Base-by-base conservation (phyloP, 371 early-diverging fungal species). In the Zychaea mexicana region DNA sequence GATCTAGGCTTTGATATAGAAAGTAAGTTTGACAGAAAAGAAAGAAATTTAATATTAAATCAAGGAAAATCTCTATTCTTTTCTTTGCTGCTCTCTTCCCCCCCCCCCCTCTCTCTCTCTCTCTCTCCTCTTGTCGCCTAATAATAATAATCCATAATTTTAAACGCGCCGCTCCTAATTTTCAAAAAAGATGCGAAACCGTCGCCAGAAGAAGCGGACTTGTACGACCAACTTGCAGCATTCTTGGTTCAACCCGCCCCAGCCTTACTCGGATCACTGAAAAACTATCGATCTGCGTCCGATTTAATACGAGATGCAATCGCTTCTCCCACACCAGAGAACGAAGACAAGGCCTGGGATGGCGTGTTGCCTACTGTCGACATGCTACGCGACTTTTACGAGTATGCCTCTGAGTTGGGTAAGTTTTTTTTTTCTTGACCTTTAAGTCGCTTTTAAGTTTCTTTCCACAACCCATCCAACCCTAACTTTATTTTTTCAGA, bases 261-360 rank as follows among this genome's bases (percentile, higher is more conserved):
- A 21, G 61, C 62, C 17, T 66, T 90, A 45, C 56, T 90, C 46
- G 70, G 80, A 22, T 63, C 67, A 21, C 69, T 93, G 42, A 67
- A 78, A 52, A 56, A 73, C 17, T 92, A 92, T 71, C 69, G 75
- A 47, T 67, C 76, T 17, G 67, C 78, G 19, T 74, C 74, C 22
- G 66, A 74, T 19, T 64, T 67, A 22, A 78, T 86, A 62, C 72
- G 79, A 22, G 64, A 87, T 81, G 98, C 98, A 27, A 96, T 97
- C 57, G 88, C 93, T 12, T 77, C 77, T 32, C 95, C 96, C 9
- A 87, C 84, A 45, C 71, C 77, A 33, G 92, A 95, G 49, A 89
- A 89, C 66, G 98, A 97, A 74, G 86, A 91, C 30, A 88, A 83
- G 46, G 96, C 95, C 13, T 96, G 95, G 96, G 71, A 86, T 46